Base-by-base conservation (phyloP, 768 basidiomycete genomes). In the Suillus paluster region DNA sequence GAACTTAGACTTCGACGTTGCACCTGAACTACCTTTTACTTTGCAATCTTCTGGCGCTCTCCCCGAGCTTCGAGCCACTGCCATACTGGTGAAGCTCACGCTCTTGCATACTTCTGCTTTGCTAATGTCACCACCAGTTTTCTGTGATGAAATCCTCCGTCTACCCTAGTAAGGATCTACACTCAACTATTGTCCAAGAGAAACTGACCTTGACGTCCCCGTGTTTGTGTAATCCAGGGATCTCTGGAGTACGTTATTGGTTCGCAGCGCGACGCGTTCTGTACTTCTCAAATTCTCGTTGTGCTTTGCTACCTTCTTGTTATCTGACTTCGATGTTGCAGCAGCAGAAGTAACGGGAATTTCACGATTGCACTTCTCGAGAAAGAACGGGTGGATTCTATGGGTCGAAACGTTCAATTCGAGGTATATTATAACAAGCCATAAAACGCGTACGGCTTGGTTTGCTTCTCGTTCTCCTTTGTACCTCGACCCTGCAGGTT, bases 321-420 rank as follows among this genome's bases (percentile, higher is more conserved):
- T 41, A 33, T 58, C 25, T 12, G 50, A 56, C n/a, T 33, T 58
- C 1, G 27, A 33, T 30, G 25, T 19, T 56, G 57, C n/a, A 56
- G 45, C 33, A 58, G 57, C n/a, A 56, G 45, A 50, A 58, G 50
- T 50, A 23, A 36, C 12, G 15, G 59, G 8, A 4, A 39, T 34
- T 23, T 34, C 58, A 15, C 23, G 23, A 9, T 15, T 56, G 52
- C 63, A 55, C 36, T 61, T 41, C 4, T 63, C 62, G 49, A 57
- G 55, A 52, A 66, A 64, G 58, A 66, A 68, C 2, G 74, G 50
- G 36, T 64, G 68, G 2, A 57, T 30, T 61, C 75, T 74, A 61
- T 38, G 36, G 17, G 48, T 5, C 41, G 39, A 58, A 30, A 34
- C 27, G 2, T 42, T 52, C 50, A 39, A 59, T 46, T 63, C 65